phyloP scores from a whole-genome alignment of 1,284 basidiomycete genomes.

The Mycosarcoma mackinlayi region DNA sequence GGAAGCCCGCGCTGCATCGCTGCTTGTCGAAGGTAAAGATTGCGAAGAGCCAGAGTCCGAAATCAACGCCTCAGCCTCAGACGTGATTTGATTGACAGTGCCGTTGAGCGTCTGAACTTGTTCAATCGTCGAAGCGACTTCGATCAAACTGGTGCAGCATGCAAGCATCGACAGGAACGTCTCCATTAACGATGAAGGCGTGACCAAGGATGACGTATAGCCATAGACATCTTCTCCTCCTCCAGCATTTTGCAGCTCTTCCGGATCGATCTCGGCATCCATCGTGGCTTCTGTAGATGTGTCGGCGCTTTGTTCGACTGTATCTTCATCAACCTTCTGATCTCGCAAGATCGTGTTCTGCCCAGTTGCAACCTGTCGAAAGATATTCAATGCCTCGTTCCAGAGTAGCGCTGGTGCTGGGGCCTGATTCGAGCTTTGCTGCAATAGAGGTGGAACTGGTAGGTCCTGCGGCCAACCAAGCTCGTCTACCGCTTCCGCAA shows the following conservation, averaged over 20 bases:
- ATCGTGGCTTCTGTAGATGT: background rate
- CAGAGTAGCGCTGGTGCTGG: constrained; percentile 15
- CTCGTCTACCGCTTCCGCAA: constrained; percentile 49
- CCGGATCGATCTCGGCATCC: background rate
- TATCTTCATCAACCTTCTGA: constrained; percentile 11
- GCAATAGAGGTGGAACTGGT: background rate
- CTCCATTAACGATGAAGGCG: constrained; percentile 44
- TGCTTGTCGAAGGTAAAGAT: constrained; percentile 6
- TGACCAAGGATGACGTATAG: constrained; percentile 53
- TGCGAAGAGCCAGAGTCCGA: background rate
- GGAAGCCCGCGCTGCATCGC: constrained; percentile 6
- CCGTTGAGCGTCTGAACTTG: constrained; percentile 11
- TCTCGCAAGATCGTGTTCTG: constrained; percentile 35
- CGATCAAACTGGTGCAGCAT: constrained; percentile 33
- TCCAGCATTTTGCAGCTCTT: background rate
- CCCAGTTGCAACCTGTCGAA: constrained; percentile 26
- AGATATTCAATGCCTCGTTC: constrained; percentile 27
- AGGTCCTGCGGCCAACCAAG: constrained; percentile 39
- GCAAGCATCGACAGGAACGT: constrained; percentile 36
- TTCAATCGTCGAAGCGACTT: constrained; percentile 17
- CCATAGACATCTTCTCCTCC: constrained; percentile 27
- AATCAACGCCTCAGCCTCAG: constrained; percentile 6
- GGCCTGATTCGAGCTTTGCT: background rate
- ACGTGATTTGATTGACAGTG: constrained; percentile 10
- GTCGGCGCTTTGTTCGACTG: background rate